Evolutionary conservation across 345 rosid species (phyloP), one percentile per base, ranked within the genome.

Genomic region (Melaleuca quinquenervia): DNA sequence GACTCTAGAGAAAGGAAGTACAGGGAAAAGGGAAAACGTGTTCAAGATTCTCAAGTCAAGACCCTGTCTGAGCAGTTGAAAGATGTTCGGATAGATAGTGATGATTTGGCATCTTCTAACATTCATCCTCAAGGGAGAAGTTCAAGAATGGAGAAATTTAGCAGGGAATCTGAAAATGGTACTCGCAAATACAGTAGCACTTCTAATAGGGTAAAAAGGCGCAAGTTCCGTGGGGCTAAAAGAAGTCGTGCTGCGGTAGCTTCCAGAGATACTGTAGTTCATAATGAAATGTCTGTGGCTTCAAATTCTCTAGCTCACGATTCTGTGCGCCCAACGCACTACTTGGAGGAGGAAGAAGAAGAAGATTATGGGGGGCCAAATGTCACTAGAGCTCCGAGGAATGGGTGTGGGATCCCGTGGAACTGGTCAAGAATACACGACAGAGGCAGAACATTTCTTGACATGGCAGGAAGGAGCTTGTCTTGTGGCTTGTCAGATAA

Each of bases 371-470:
- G 88, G 50, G 92, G 85, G 52, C 50, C 45, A 41, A 91, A 91
- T 87, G 94, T 96, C 87, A 88, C 87, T 11, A 87, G 90, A 86
- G 97, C 89, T 89, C 99, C 98, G 5, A 89, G 92, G 88, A 97
- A 96, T 84, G 96, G 98, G 56, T 98, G 99, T 89, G 99, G 99
- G 64, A 91, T 98, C 74, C 99, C 98, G 2, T 98, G 94, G 93
- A 98, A 98, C 85, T 98, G 99, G 99, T 98, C 99, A 11, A 93
- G 98, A 86, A 96, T 98, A 86, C 99, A 98, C 89, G 90, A 94
- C 41, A 89, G 97, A 87, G 94, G 99, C 54, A 95, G 89, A 87
- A 98, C 90, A 26, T 91, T 98, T 86, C 92, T 98, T 13, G 99
- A 98, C 90, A 93, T 89, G 88, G 99, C 99, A 36, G 99, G 99